phyloP scores from a whole-genome alignment of 1,284 basidiomycete genomes.

The Pseudozyma thailandica region DNA sequence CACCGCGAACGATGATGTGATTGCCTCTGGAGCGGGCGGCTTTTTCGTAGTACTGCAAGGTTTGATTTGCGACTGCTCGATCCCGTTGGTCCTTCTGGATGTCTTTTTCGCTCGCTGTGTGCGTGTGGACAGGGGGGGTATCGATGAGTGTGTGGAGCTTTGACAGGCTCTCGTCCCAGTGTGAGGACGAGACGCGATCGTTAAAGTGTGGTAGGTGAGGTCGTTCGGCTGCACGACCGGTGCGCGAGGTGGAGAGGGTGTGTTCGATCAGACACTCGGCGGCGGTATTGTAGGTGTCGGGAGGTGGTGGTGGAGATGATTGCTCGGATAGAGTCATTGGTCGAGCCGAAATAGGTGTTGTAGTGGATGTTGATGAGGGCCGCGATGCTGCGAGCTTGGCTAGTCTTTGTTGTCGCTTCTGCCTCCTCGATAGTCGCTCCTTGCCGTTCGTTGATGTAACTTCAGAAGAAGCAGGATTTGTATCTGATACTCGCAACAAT shows the following conservation, averaged over 20 bases:
- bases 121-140: not conserved
- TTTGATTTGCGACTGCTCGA: conserved; percentile 1
- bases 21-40: conserved; percentile 35
- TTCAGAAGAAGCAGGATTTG: no score
- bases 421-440: conserved; percentile 6
- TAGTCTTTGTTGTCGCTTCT: conserved; percentile 2
- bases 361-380: not conserved
- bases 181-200: conserved; percentile 30
- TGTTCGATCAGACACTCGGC: not conserved
- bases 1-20: conserved; percentile 35
- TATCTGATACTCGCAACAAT: conserved; percentile 1
- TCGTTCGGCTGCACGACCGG: not conserved
- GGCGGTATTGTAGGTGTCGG: not conserved
- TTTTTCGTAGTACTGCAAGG: conserved; percentile 24
- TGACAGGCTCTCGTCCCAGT: conserved; percentile 26
- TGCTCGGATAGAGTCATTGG: not conserved
- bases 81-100: not conserved
- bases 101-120: not conserved
- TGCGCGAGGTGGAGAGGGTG: not conserved
- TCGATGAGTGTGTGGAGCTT: not conserved
- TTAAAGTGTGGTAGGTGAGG: conserved; percentile 30
- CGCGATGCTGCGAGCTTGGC: not conserved
- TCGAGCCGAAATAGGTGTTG: not conserved
- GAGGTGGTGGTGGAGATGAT: not conserved
- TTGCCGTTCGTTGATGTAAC: no score